Conservation (phyloP, 1,284 basidiomycete genomes). For the Meripilus lineatus region DNA sequence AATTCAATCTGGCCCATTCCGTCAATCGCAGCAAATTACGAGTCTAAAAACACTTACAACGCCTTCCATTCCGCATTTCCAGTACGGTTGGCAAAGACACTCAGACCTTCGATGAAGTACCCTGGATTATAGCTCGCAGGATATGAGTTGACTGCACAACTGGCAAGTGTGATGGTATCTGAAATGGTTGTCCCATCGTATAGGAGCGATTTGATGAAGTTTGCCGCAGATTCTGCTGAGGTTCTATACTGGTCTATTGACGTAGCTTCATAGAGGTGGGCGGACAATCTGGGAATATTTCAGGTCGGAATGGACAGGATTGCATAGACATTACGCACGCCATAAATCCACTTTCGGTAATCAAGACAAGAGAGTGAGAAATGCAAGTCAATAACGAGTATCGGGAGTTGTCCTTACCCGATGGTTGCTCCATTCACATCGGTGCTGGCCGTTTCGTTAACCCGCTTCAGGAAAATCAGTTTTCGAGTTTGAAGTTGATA, state of each 20-base stretch:
- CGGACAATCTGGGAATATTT: conserved; percentile 6
- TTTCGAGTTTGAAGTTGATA: background rate
- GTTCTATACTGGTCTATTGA: background rate
- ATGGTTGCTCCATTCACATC: conserved; percentile 3
- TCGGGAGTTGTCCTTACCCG: background rate
- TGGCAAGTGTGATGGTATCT: conserved; percentile 2
- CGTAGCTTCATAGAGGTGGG: conserved; percentile 8
- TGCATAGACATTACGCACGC: background rate
- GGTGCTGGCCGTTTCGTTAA: background rate
- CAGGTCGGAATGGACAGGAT: background rate
- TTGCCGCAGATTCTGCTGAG: conserved; percentile 6
- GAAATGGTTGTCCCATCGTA: conserved; percentile 3
- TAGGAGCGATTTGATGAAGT: conserved; percentile 6
- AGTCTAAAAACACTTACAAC: conserved; percentile 2
- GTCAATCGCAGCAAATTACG: background rate
- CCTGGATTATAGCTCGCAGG: conserved; percentile 2
- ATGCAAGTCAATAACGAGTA: no score
- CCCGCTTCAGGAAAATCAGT: background rate
- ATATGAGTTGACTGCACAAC: background rate
- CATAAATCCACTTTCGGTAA: conserved; percentile 1
- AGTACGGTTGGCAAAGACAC: conserved; percentile 7
- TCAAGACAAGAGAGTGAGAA: background rate
- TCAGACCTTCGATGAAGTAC: conserved; percentile 7
- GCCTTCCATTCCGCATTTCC: background rate
- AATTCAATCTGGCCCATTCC: no score